Evolutionary conservation across 1,284 basidiomycete genomes (phyloP).

Genomic region (Baeospora myosura): DNA sequence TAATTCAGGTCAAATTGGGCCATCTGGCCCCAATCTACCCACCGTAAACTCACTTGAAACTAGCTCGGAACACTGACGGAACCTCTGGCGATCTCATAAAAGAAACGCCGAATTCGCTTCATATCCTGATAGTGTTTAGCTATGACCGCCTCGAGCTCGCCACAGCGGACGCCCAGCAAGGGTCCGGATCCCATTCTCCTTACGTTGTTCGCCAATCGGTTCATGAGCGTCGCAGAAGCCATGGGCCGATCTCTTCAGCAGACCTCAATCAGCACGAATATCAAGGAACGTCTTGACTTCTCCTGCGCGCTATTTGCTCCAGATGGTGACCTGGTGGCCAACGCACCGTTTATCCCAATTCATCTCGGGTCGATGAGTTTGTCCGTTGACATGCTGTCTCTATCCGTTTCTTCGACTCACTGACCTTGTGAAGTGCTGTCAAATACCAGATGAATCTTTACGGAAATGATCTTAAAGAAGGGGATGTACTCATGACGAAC

Average conservation of each 20-base stretch:
- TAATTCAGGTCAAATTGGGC: too few species aligned
- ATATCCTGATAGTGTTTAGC: too few species aligned
- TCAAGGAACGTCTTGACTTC: slow-evolving; percentile 86
- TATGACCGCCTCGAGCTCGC: too few species aligned
- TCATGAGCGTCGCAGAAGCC: slow-evolving; percentile 89
- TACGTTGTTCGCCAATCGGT: slow-evolving; percentile 86
- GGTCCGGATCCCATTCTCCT: slow-evolving; percentile 81
- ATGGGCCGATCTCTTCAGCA: slow-evolving; percentile 89
- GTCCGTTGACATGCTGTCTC: slow-evolving; percentile 35
- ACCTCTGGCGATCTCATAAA: too few species aligned
- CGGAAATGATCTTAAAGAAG: slow-evolving; percentile 62
- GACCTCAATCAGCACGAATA: slow-evolving; percentile 87
- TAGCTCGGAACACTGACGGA: too few species aligned
- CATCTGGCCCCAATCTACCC: too few species aligned
- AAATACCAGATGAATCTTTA: slow-evolving; percentile 83
- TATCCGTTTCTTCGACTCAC: slow-evolving; percentile 4
- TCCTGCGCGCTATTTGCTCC: slow-evolving; percentile 88
- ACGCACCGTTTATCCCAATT: slow-evolving; percentile 82
- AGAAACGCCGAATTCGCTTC: too few species aligned
- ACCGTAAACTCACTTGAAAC: too few species aligned
- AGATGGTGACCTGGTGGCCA: slow-evolving; percentile 85
- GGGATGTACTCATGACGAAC: slow-evolving; percentile 89
- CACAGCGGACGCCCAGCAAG: too few species aligned
- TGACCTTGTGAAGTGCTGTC: slow-evolving; percentile 54
- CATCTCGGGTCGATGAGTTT: slow-evolving; percentile 81